phyloP scores from a whole-genome alignment of 768 basidiomycete genomes.

The Mycena kentingensis region DNA sequence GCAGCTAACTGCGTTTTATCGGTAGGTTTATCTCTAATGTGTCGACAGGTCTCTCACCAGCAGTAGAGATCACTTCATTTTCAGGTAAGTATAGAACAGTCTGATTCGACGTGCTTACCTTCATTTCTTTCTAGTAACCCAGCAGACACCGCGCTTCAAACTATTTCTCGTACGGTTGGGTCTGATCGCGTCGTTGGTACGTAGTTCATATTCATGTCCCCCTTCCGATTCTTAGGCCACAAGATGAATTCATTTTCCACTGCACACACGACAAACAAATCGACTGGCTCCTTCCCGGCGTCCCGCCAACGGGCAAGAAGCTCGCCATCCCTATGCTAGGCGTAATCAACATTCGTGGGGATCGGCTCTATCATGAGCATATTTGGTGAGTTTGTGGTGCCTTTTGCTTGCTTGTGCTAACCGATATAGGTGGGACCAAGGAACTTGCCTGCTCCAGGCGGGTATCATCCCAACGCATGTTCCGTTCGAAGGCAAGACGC shows the following conservation, averaged over 20 bases:
- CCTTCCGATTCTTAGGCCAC: neutral
- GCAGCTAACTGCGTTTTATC: slow-evolving; percentile 53
- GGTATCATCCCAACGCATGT: slow-evolving; percentile 28
- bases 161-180: slow-evolving; percentile 54
- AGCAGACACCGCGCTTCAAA: slow-evolving; percentile 43
- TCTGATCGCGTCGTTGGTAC: slow-evolving; percentile 52
- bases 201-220: slow-evolving; percentile 12
- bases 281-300: slow-evolving; percentile 54
- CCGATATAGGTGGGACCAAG: slow-evolving; percentile 36
- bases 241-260: slow-evolving; percentile 55
- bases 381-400: slow-evolving; percentile 12
- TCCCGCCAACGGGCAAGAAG: slow-evolving; percentile 53
- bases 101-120: neutral
- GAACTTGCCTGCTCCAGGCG: slow-evolving; percentile 26
- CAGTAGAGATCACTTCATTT: slow-evolving; percentile 50
- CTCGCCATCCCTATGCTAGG: slow-evolving; percentile 54
- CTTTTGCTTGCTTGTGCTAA: slow-evolving; percentile 1
- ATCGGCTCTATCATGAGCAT: slow-evolving; percentile 33
- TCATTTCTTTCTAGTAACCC: slow-evolving; percentile 42
- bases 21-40: slow-evolving; percentile 20
- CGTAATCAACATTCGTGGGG: slow-evolving; percentile 53
- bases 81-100: slow-evolving; percentile 37
- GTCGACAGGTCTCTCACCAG: neutral
- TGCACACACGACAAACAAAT: slow-evolving; percentile 46
- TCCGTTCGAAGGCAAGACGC: slow-evolving; percentile 21